A percentile compares a stretch with the other conserved stretches of the same genome.
These are phyloP conservation scores for Bromus sterilis DNA, from an alignment of 176 grass and related monocot species.

Conservation along the genomic window DNA sequence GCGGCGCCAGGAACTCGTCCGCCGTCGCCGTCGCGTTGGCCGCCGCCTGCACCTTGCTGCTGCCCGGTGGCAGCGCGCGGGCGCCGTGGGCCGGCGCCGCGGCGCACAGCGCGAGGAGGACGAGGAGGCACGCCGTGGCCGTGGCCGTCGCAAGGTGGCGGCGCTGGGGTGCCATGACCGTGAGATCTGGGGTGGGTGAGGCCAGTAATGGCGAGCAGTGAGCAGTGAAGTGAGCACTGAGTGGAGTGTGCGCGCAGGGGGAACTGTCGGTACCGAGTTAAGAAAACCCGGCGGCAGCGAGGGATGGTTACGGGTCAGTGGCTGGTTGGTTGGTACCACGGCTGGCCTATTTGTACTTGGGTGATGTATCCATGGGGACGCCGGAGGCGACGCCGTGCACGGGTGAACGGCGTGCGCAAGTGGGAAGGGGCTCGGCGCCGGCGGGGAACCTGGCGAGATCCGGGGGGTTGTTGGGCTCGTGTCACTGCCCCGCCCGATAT, in stretches of 20 bases:
- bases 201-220: slow-evolving; percentile 20
- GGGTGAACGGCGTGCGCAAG: neutral
- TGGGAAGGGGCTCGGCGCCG: neutral
- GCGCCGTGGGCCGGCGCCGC: neutral
- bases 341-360: neutral
- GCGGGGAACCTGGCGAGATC: slow-evolving; percentile 28
- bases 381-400: neutral
- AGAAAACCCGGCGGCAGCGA: neutral
- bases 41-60: neutral
- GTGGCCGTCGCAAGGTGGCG: neutral
- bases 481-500: neutral
- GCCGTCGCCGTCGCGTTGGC: neutral
- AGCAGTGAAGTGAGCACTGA: neutral
- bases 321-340: neutral
- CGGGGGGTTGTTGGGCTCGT: slow-evolving; percentile 5
- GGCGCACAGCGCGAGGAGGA: slow-evolving; percentile 3
- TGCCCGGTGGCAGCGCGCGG: neutral
- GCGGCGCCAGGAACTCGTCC: slow-evolving; percentile 45
- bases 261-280: slow-evolving; percentile 22
- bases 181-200: slow-evolving; percentile 44
- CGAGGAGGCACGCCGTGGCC: slow-evolving; percentile 9
- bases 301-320: slow-evolving; percentile 5
- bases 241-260: neutral
- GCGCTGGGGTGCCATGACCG: slow-evolving; percentile 16
- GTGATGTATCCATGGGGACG: neutral